These are phyloP conservation scores for Draba incana DNA, from an alignment of 345 rosid genomes.

Conservation along the genomic window DNA sequence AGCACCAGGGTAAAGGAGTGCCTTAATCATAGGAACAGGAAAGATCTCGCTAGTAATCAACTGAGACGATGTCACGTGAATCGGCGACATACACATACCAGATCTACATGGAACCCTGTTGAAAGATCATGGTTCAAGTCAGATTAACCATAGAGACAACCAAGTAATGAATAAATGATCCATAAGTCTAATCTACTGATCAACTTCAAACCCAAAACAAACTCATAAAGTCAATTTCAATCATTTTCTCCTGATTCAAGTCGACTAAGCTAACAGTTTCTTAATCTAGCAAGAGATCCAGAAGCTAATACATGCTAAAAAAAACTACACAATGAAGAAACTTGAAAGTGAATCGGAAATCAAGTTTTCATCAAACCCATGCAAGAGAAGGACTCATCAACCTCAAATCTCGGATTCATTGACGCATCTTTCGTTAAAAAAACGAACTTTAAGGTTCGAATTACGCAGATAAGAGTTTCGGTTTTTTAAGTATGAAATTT, in stretches of 20 bases:
- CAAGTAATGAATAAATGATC: slow-evolving; percentile 18
- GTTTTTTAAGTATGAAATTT: background rate
- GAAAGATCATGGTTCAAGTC: slow-evolving; percentile 12
- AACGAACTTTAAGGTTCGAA: slow-evolving; percentile 22
- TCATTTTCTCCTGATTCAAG: background rate
- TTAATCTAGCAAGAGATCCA: slow-evolving; percentile 7
- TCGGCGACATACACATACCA: slow-evolving; percentile 85
- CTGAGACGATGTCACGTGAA: slow-evolving; percentile 94
- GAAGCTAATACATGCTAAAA: background rate
- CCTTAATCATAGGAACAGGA: slow-evolving; percentile 78
- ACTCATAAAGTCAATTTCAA: background rate
- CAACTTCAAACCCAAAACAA: slow-evolving; percentile 15
- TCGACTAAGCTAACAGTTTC: slow-evolving; percentile 8
- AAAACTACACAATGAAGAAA: background rate
- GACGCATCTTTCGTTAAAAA: background rate
- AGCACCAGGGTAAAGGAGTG: slow-evolving; percentile 89
- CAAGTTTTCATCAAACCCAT: background rate
- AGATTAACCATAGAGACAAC: background rate
- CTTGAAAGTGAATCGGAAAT: slow-evolving; percentile 10
- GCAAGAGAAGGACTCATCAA: background rate
- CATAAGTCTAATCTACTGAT: slow-evolving; percentile 7
- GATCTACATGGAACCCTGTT: slow-evolving; percentile 87
- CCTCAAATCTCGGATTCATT: background rate
- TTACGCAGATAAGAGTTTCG: slow-evolving; percentile 9
- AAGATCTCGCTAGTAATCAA: slow-evolving; percentile 90